Conservation (phyloP, 2,329 filamentous ascomycete species). For the Colletotrichum graminicola region DNA sequence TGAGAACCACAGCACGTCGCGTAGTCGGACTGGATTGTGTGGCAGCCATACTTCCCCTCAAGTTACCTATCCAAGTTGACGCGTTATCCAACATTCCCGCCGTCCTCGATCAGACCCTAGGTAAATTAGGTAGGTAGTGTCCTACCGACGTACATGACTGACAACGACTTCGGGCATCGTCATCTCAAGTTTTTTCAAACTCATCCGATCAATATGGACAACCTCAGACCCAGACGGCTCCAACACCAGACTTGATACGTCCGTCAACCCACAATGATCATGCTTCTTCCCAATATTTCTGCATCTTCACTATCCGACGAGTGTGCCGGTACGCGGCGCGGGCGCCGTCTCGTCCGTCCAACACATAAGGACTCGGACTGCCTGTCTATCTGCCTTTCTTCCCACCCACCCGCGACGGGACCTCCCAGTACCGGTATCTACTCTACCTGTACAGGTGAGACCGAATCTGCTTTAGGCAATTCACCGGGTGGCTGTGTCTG, state of each 20-base stretch:
- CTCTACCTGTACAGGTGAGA: slow-evolving; percentile 7
- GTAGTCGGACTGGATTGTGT: too few relatives aligned
- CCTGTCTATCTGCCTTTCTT: slow-evolving; percentile 11
- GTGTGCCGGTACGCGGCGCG: slow-evolving; percentile 3
- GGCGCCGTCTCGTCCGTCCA: slow-evolving; percentile 29
- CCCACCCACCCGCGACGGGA: neutral
- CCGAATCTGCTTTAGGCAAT: slow-evolving; percentile 27
- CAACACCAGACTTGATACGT: slow-evolving; percentile 19
- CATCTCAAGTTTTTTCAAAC: slow-evolving; percentile 12
- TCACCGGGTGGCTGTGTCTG: slow-evolving; percentile 29
- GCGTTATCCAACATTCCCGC: too few relatives aligned
- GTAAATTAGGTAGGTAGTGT: too few relatives aligned
- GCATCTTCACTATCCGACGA: neutral
- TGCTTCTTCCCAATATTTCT: neutral
- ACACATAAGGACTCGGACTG: neutral
- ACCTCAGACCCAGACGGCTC: slow-evolving; percentile 21
- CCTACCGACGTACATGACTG: neutral
- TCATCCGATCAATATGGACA: slow-evolving; percentile 25
- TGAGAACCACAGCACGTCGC: too few relatives aligned
- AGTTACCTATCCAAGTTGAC: too few relatives aligned
- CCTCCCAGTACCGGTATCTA: neutral
- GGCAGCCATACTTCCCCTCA: too few relatives aligned
- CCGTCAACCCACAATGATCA: neutral
- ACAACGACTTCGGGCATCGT: slow-evolving; percentile 1
- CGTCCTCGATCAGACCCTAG: too few relatives aligned